A percentile compares a stretch with the other conserved stretches of the same genome.
Evolutionary conservation across 345 rosid species (phyloP).

Genomic region (Conringia planisiliqua): DNA sequence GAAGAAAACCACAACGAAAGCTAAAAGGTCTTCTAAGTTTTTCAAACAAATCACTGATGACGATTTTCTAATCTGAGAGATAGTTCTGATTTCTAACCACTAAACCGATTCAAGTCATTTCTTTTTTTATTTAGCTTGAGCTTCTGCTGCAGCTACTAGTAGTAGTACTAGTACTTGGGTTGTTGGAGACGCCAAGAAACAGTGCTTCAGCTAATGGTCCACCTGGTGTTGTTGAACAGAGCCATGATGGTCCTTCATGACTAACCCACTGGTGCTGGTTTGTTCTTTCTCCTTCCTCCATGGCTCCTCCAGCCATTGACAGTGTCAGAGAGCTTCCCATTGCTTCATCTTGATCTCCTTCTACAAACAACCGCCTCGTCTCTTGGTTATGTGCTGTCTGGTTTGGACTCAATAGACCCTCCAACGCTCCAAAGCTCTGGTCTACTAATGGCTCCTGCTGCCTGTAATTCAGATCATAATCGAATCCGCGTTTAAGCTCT

Average conservation of each 20-base stretch:
- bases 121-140: constrained; percentile 7
- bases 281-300: constrained; percentile 36
- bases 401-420: constrained; percentile 31
- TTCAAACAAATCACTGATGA: not conserved
- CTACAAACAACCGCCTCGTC: constrained; percentile 62
- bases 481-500: constrained; percentile 29
- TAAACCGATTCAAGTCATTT: constrained; percentile 8
- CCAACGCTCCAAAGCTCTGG: constrained; percentile 37
- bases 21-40: constrained; percentile 7
- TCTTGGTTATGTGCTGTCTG: constrained; percentile 41
- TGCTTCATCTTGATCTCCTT: constrained; percentile 48
- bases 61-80: not conserved
- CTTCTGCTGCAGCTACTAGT: constrained; percentile 37
- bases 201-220: constrained; percentile 53
- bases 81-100: not conserved
- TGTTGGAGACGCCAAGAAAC: constrained; percentile 40
- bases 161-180: constrained; percentile 32
- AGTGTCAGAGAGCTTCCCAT: constrained; percentile 48
- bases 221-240: constrained; percentile 37
- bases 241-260: constrained; percentile 36
- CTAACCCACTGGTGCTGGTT: constrained; percentile 35
- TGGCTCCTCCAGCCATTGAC: constrained; percentile 55
- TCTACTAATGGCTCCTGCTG: constrained; percentile 34
- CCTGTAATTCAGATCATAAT: constrained; percentile 20
- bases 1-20: not conserved